Conservation (phyloP, 169 alveolate genomes). For the Cryptosporidium viatorum region DNA sequence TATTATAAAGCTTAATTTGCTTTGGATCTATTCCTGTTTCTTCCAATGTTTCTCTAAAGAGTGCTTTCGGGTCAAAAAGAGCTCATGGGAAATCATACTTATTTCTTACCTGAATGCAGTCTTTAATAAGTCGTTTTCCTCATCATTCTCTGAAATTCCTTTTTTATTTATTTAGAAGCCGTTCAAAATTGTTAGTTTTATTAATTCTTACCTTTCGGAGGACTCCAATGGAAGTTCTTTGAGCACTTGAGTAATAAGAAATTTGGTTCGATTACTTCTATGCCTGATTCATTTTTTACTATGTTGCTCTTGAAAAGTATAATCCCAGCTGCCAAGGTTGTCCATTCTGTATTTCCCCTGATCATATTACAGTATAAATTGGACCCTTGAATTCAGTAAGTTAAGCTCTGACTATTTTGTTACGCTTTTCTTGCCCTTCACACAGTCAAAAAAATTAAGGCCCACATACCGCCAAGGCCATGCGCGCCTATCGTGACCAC, state of each 20-base stretch:
- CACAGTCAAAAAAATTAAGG: not conserved
- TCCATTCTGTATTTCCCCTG: slow-evolving; percentile 2
- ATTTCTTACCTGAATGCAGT: slow-evolving; percentile 67
- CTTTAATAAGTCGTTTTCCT: slow-evolving; percentile 14
- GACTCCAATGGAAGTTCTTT: slow-evolving; percentile 59
- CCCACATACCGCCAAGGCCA: not conserved
- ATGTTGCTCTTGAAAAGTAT: slow-evolving; percentile 13
- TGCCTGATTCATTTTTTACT: slow-evolving; percentile 1
- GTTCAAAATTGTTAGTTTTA: not conserved
- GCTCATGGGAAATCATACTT: not conserved
- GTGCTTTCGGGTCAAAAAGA: not conserved
- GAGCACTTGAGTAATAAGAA: slow-evolving; percentile 49
- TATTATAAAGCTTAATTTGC: slow-evolving; percentile 33
- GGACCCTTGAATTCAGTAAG: not conserved
- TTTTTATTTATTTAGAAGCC: not conserved
- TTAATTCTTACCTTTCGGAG: slow-evolving; percentile 69
- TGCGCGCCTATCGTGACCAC: not conserved
- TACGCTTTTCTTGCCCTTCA: not conserved
- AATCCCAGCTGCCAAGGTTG: slow-evolving; percentile 63
- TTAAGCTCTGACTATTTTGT: not conserved
- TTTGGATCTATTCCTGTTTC: slow-evolving; percentile 47
- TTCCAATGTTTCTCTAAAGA: slow-evolving; percentile 61
- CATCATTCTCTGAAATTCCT: slow-evolving; percentile 43
- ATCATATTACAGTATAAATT: not conserved
- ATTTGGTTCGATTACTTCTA: slow-evolving; percentile 15